phyloP scores from a whole-genome alignment of 164 flowering plant genomes.

The Warburgia ugandensis region DNA sequence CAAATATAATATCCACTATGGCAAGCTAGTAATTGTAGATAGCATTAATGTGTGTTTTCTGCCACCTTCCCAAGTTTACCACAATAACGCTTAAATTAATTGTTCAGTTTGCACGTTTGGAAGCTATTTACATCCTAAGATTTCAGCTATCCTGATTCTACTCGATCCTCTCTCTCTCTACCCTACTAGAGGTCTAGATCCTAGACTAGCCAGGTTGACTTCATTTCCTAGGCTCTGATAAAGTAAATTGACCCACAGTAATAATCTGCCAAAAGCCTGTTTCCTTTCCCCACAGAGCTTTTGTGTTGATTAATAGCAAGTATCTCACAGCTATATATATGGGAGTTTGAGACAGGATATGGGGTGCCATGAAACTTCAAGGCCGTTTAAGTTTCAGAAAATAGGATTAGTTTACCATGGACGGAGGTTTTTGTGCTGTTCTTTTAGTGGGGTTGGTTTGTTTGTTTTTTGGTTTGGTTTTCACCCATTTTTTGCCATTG shows the following conservation, averaged over 20 bases:
- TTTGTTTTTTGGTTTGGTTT: conserved; percentile 21
- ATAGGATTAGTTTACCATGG: conserved; percentile 8
- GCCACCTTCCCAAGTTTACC: no score
- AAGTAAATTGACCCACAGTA: conserved; percentile 2
- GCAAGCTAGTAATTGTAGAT: no score
- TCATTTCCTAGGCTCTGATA: conserved; percentile 13
- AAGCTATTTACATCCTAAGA: no score
- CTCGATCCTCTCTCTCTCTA: conserved; percentile 3
- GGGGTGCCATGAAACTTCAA: background rate
- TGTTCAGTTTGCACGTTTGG: no score
- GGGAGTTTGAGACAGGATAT: background rate
- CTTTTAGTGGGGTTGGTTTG: conserved; percentile 18
- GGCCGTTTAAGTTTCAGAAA: background rate
- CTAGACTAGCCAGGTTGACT: conserved; percentile 1
- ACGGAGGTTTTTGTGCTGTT: conserved; percentile 15
- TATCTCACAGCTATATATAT: conserved; percentile 1
- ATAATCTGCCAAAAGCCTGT: conserved; percentile 11
- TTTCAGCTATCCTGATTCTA: no score
- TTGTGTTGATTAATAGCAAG: background rate
- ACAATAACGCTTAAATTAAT: no score
- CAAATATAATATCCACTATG: no score
- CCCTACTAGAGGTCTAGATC: conserved; percentile 1
- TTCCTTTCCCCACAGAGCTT: background rate
- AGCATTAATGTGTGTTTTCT: no score
- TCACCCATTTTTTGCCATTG: conserved; percentile 45